Percentiles rank a stretch among this genome's conserved stretches.
phyloP scores from a whole-genome alignment of 129 eudicot species.

The Lonicera japonica region DNA sequence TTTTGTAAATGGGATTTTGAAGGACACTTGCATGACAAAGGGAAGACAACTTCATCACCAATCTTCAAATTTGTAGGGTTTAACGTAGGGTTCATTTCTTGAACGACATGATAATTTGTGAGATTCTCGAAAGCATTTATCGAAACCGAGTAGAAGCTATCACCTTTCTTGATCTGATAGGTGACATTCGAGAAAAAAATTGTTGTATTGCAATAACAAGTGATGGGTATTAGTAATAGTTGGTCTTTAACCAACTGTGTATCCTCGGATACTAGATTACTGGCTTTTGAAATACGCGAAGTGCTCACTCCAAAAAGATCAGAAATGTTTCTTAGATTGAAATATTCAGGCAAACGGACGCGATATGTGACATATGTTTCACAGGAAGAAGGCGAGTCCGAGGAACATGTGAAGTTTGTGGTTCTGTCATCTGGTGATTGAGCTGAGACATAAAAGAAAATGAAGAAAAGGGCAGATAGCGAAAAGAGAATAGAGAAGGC shows the following conservation, averaged over 20 bases:
- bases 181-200: constrained; percentile 46
- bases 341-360: constrained; percentile 40
- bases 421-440: constrained; percentile 23
- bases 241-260: constrained; percentile 40
- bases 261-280: constrained; percentile 45
- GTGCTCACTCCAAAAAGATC: constrained; percentile 62
- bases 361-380: constrained; percentile 57
- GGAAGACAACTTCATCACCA: constrained; percentile 54
- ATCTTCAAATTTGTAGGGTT: constrained; percentile 45
- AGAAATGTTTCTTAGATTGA: constrained; percentile 48
- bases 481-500: constrained; percentile 30
- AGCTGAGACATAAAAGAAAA: constrained; percentile 24
- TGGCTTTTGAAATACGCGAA: constrained; percentile 41
- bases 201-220: constrained; percentile 48
- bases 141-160: constrained; percentile 63
- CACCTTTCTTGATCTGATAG: constrained; percentile 43
- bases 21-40: constrained; percentile 73
- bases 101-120: constrained; percentile 38
- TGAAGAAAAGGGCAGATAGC: constrained; percentile 15
- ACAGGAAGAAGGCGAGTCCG: constrained; percentile 47
- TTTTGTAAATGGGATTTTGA: constrained; percentile 15
- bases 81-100: constrained; percentile 57
- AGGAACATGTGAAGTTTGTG: constrained; percentile 54
- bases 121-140: constrained; percentile 49
- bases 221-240: constrained; percentile 53